A percentile compares a stretch with the other conserved stretches of the same genome.
These are phyloP conservation scores for Rhizopus delemar DNA, from an alignment of 371 early-diverging fungal genomes.

Conservation along the genomic window DNA sequence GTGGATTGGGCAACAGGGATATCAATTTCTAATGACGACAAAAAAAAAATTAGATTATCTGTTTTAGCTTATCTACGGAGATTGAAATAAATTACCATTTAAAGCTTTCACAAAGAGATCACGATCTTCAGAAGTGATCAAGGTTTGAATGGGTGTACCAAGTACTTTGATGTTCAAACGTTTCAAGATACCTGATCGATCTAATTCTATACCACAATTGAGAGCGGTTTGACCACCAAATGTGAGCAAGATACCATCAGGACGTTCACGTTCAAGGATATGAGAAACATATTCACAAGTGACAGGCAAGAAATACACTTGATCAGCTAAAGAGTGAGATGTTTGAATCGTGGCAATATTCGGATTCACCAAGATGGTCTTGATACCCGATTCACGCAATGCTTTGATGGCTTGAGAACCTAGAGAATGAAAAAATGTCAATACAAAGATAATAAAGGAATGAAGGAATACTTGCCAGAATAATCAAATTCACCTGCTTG, in stretches of 20 bases:
- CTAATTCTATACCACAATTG: conserved; percentile 86
- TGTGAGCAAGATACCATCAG: conserved; percentile 92
- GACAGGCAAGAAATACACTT: conserved; percentile 93
- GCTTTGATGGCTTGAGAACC: conserved; percentile 95
- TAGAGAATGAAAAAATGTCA: too few species aligned
- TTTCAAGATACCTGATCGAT: conserved; percentile 83
- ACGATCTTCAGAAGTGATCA: conserved; percentile 92
- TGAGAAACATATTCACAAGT: conserved; percentile 88
- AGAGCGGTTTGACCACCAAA: conserved; percentile 97
- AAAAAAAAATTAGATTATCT: conserved; percentile 24
- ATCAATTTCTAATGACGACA: conserved; percentile 55
- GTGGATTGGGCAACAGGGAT: conserved; percentile 82
- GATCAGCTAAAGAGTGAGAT: conserved; percentile 90
- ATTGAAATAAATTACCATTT: conserved; percentile 79
- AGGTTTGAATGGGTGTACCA: conserved; percentile 88
- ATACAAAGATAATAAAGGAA: conserved; percentile 83
- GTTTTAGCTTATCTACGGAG: conserved; percentile 8
- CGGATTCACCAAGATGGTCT: conserved; percentile 92
- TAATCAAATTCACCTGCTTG: conserved; percentile 99
- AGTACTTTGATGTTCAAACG: conserved; percentile 85
- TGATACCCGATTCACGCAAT: conserved; percentile 89
- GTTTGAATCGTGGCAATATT: conserved; percentile 98
- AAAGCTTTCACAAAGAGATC: conserved; percentile 88
- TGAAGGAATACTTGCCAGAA: conserved; percentile 87
- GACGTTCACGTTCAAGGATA: conserved; percentile 87